phyloP scores from a whole-genome alignment of 148 eudicot genomes.

The Rhododendron henanense region DNA sequence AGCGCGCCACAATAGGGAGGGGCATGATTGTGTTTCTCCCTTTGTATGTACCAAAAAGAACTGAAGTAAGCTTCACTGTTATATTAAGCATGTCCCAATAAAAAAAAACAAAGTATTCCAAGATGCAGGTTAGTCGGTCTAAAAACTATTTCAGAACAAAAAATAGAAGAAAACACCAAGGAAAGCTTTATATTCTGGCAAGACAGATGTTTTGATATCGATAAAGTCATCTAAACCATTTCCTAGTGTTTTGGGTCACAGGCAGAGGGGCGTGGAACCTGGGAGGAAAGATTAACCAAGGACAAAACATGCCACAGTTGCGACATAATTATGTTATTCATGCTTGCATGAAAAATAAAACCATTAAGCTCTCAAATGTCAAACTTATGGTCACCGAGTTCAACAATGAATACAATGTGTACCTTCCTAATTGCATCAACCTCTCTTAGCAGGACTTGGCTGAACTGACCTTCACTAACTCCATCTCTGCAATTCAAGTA shows the following conservation, averaged over 20 bases:
- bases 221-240: neutral
- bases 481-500: constrained; percentile 59
- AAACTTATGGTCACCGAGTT: neutral
- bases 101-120: neutral
- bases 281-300: neutral
- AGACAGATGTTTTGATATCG: neutral
- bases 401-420: neutral
- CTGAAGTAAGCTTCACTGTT: neutral
- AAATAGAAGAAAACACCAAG: neutral
- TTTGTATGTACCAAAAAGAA: neutral
- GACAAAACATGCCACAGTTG: neutral
- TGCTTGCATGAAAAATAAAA: neutral
- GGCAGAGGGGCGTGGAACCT: neutral
- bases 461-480: constrained; percentile 87
- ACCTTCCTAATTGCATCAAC: constrained; percentile 86
- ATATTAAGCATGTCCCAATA: neutral
- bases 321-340: neutral
- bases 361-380: neutral
- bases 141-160: neutral
- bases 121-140: neutral
- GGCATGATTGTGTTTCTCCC: no score
- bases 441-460: constrained; percentile 61
- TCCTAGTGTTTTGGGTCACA: neutral
- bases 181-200: neutral
- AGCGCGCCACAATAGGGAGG: no score